These are phyloP conservation scores for Leptographium radiaticola DNA, from an alignment of 2,329 filamentous ascomycete species.

Conservation along the genomic window DNA sequence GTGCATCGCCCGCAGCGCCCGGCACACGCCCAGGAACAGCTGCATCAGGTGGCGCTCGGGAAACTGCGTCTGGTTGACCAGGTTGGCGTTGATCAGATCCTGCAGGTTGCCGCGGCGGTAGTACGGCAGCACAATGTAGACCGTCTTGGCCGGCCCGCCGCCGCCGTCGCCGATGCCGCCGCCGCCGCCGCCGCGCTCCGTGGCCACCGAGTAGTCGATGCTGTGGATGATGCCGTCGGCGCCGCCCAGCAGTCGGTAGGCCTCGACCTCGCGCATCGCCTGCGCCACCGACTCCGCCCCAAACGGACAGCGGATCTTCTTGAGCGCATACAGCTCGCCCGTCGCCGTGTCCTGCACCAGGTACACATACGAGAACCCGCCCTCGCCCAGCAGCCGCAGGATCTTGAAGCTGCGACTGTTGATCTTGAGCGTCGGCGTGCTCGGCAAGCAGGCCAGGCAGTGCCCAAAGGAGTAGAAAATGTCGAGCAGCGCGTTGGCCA, in stretches of 20 bases:
- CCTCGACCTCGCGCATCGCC: conserved; percentile 93
- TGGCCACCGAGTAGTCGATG: conserved; percentile 70
- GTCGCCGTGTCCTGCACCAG: conserved; percentile 84
- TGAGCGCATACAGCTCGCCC: conserved; percentile 80
- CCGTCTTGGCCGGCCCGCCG: conserved; percentile 64
- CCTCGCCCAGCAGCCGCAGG: conserved; percentile 84
- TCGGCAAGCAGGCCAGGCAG: conserved; percentile 93
- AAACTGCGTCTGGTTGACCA: conserved; percentile 87
- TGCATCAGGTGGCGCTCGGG: conserved; percentile 80
- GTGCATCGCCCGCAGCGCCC: conserved; percentile 82
- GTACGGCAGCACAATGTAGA: conserved; percentile 93
- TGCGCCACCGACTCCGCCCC: conserved; percentile 90
- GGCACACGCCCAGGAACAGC: conserved; percentile 83
- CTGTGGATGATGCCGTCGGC: conserved; percentile 77
- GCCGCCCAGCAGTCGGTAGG: conserved; percentile 78
- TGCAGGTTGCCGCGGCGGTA: conserved; percentile 92
- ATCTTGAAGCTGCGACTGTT: conserved; percentile 95
- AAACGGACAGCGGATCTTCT: conserved; percentile 98
- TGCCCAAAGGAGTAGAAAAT: conserved; percentile 84
- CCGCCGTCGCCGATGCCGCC: conserved; percentile 32
- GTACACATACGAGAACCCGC: conserved; percentile 98
- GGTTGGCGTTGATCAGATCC: conserved; percentile 95
- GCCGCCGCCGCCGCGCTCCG: conserved; percentile 51
- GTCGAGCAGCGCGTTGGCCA: conserved; percentile 80
- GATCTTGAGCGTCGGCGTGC: conserved; percentile 86